phyloP scores from a whole-genome alignment of 2,329 filamentous ascomycete genomes.

The Ascochyta fabae region DNA sequence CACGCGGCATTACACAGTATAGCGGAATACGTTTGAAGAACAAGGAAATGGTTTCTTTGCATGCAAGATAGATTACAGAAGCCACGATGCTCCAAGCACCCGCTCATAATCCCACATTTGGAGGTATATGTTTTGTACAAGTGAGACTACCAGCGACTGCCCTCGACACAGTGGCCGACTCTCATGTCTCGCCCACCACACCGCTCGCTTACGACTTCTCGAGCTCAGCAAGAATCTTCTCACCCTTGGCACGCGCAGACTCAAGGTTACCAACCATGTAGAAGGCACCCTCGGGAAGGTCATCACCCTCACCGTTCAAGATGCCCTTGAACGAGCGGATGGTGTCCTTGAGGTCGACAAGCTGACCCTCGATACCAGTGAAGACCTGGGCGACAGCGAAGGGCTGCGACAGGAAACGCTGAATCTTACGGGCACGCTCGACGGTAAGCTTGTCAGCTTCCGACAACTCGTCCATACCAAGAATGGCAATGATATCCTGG shows the following conservation, averaged over 20 bases:
- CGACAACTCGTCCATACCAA: constrained; percentile 99
- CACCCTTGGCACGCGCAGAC: constrained; percentile 92
- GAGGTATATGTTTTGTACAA: constrained; percentile 50
- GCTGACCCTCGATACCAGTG: constrained; percentile 93
- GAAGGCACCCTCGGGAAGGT: constrained; percentile 91
- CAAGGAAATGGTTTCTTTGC: constrained; percentile 46
- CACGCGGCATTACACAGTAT: background rate
- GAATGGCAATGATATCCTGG: constrained; percentile 99
- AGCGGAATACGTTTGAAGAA: constrained; percentile 19
- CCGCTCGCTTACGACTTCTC: constrained; percentile 58
- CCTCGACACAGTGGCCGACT: constrained; percentile 42
- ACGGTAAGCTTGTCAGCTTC: constrained; percentile 99
- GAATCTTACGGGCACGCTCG: constrained; percentile 99
- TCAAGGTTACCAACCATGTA: constrained; percentile 99
- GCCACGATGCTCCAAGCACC: constrained; percentile 45
- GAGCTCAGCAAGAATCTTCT: constrained; percentile 98
- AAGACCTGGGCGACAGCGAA: constrained; percentile 90
- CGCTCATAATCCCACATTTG: constrained; percentile 43
- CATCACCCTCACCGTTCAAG: constrained; percentile 91
- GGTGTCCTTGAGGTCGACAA: constrained; percentile 98
- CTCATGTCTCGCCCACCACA: constrained; percentile 44
- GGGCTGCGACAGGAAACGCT: constrained; percentile 99
- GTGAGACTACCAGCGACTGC: constrained; percentile 43
- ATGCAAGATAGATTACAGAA: constrained; percentile 51
- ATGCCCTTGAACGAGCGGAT: constrained; percentile 98